These are phyloP conservation scores for Porcisia deanei DNA, from an alignment of 208 protist genomes.

Conservation along the genomic window DNA sequence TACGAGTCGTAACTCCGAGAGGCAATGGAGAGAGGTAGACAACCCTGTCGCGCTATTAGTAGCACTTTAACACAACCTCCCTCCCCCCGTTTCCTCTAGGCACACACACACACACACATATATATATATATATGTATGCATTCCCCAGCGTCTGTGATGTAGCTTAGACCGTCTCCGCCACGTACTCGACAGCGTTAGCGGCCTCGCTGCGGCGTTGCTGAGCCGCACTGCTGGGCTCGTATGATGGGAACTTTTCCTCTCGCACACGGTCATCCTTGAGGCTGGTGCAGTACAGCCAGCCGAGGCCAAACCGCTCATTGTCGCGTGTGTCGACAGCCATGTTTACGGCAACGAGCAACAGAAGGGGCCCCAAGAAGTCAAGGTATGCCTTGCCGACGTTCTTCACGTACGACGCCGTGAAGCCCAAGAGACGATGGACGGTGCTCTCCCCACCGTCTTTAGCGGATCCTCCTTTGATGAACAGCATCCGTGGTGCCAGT, in stretches of 20 bases:
- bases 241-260: conserved; percentile 78
- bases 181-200: conserved; percentile 70
- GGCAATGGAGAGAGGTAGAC: neutral
- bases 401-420: conserved; percentile 57
- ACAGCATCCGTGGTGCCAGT: conserved; percentile 4
- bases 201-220: conserved; percentile 72
- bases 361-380: conserved; percentile 50
- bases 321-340: conserved; percentile 62
- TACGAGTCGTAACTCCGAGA: neutral
- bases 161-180: conserved; percentile 42
- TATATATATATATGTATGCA: too few species aligned
- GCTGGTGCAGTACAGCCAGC: conserved; percentile 64
- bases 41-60: too few species aligned
- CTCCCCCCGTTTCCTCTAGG: too few species aligned
- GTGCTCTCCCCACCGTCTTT: conserved; percentile 23
- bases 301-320: conserved; percentile 77
- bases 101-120: too few species aligned
- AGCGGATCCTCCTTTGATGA: conserved; percentile 20
- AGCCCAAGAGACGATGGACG: conserved; percentile 27
- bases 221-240: conserved; percentile 62
- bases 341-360: conserved; percentile 53
- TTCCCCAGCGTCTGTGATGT: neutral
- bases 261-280: conserved; percentile 67
- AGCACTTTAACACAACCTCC: too few species aligned
- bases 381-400: conserved; percentile 55